Conservation (phyloP, 1,284 basidiomycete genomes). For the Pholiota adiposa region DNA sequence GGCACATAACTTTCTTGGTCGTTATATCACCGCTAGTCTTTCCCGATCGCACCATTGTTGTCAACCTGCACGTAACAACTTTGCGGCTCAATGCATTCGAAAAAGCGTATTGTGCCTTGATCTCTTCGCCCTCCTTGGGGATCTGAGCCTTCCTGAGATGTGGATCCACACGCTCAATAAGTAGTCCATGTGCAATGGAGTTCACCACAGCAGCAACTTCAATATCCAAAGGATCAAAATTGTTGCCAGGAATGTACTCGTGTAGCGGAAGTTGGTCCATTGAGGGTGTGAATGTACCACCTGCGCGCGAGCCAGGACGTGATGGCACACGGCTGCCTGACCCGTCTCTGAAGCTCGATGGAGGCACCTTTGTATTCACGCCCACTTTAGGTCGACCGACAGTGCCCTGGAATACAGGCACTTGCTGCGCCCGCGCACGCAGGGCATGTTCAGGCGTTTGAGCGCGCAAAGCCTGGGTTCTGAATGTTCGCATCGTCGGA, state of each 20-base stretch:
- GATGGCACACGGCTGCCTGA: constrained; percentile 58
- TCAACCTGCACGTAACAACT: constrained; percentile 79
- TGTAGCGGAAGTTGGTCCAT: constrained; percentile 53
- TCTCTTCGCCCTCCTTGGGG: constrained; percentile 77
- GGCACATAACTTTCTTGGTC: constrained; percentile 85
- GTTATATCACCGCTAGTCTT: constrained; percentile 51
- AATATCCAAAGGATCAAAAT: constrained; percentile 79
- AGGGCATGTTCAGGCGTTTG: constrained; percentile 72
- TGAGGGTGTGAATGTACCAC: constrained; percentile 63
- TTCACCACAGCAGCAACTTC: constrained; percentile 82
- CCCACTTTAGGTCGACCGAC: constrained; percentile 40
- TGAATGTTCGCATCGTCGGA: constrained; percentile 49
- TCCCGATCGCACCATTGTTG: constrained; percentile 68
- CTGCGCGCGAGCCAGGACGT: constrained; percentile 67
- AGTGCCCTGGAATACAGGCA: constrained; percentile 54
- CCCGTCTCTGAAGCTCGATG: constrained; percentile 75
- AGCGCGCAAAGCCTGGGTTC: constrained; percentile 33
- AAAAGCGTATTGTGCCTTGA: constrained; percentile 83
- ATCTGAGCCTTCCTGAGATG: constrained; percentile 55
- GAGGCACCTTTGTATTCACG: constrained; percentile 51
- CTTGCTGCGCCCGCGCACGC: constrained; percentile 57
- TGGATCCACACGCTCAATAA: constrained; percentile 81
- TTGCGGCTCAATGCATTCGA: constrained; percentile 72
- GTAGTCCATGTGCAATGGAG: constrained; percentile 71
- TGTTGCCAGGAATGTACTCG: constrained; percentile 71